A percentile compares a stretch with the other conserved stretches of the same genome.
These are phyloP conservation scores for Berberis thunbergii DNA, from an alignment of 164 flowering plant genomes.

Conservation along the genomic window DNA sequence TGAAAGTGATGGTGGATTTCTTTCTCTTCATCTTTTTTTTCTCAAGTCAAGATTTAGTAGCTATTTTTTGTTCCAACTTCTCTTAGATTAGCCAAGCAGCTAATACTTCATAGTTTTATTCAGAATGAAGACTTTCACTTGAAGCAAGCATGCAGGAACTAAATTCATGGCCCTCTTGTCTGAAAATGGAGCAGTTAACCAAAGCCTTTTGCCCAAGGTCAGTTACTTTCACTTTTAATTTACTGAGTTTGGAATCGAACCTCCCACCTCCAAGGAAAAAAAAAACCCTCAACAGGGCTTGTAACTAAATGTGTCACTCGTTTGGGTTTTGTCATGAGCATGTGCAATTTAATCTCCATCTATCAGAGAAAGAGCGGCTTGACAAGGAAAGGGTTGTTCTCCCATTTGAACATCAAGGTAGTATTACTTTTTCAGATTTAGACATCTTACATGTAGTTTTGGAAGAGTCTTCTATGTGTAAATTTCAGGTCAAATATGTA, in stretches of 20 bases:
- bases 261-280: too few species aligned
- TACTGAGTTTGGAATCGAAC: too few species aligned
- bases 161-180: conserved; percentile 26
- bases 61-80: too few species aligned
- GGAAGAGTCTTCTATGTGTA: too few species aligned
- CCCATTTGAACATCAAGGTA: conserved; percentile 98
- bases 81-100: too few species aligned
- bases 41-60: too few species aligned
- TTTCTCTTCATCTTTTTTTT: background rate
- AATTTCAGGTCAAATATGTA: too few species aligned
- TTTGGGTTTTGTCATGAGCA: conserved; percentile 19
- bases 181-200: conserved; percentile 32
- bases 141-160: conserved; percentile 49
- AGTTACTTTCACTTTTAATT: conserved; percentile 1
- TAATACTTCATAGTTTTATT: background rate
- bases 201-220: conserved; percentile 73
- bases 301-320: too few species aligned
- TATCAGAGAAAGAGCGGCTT: conserved; percentile 71
- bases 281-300: too few species aligned
- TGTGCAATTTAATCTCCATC: conserved; percentile 80
- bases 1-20: conserved; percentile 44
- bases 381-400: conserved; percentile 84
- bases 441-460: too few species aligned
- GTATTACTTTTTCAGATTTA: too few species aligned
- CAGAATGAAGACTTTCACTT: conserved; percentile 58